phyloP scores from a whole-genome alignment of 768 basidiomycete genomes.

The Mycena indigotica region DNA sequence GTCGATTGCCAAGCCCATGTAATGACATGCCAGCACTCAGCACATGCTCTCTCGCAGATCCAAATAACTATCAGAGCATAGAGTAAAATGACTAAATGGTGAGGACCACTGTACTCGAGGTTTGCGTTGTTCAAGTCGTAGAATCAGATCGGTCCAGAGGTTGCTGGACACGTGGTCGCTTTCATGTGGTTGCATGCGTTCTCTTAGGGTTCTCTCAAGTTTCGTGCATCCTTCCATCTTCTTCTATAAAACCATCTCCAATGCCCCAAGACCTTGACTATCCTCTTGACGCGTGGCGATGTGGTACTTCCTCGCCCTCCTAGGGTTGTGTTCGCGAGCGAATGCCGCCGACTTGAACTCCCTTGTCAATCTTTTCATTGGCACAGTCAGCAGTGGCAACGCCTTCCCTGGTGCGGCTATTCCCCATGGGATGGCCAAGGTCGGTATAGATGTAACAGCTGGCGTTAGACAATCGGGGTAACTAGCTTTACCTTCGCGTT shows the following conservation, averaged over 20 bases:
- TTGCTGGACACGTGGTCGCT: background rate
- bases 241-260: background rate
- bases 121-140: too few relatives aligned
- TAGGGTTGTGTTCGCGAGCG: background rate
- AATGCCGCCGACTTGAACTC: slow-evolving; percentile 39
- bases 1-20: too few relatives aligned
- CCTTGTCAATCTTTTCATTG: slow-evolving; percentile 55
- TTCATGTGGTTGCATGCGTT: slow-evolving; percentile 5
- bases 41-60: too few relatives aligned
- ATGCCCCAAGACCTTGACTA: background rate
- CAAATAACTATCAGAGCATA: too few relatives aligned
- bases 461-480: background rate
- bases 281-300: background rate
- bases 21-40: too few relatives aligned
- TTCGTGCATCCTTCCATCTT: too few relatives aligned
- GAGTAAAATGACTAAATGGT: too few relatives aligned
- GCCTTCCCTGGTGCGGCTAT: slow-evolving; percentile 54
- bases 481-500: background rate
- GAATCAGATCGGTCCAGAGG: background rate
- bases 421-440: slow-evolving; percentile 58
- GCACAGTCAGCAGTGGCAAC: slow-evolving; percentile 52
- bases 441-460: slow-evolving; percentile 50
- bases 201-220: background rate
- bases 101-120: too few relatives aligned
- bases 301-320: slow-evolving; percentile 2